These are phyloP conservation scores for Sinapis alba DNA, from an alignment of 441 rosid species.

Conservation along the genomic window DNA sequence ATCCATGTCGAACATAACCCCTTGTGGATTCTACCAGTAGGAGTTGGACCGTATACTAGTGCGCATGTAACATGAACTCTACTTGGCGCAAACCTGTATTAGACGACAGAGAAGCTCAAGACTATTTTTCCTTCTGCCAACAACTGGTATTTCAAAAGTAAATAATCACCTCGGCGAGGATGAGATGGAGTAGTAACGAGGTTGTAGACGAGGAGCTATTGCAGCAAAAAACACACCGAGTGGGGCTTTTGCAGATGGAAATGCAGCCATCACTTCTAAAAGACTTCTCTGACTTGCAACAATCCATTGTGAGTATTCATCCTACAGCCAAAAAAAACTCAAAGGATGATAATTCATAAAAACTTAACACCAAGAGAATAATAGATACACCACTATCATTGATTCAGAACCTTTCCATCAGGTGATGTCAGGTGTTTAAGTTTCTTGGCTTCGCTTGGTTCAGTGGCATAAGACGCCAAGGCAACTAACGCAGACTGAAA, in stretches of 20 bases:
- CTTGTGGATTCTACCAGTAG: conserved; percentile 85
- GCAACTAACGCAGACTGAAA: conserved; percentile 79
- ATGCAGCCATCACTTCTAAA: conserved; percentile 90
- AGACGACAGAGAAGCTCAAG: background rate
- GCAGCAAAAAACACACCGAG: conserved; percentile 94
- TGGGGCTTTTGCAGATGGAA: conserved; percentile 85
- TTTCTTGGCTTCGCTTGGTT: conserved; percentile 70
- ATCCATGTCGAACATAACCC: conserved; percentile 97
- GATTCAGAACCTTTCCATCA: conserved; percentile 67
- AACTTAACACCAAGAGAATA: conserved; percentile 11
- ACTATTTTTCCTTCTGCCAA: conserved; percentile 11
- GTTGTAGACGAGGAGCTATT: conserved; percentile 85
- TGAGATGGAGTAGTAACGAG: conserved; percentile 93
- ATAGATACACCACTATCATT: background rate
- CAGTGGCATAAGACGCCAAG: conserved; percentile 85
- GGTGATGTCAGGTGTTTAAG: conserved; percentile 73
- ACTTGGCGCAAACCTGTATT: conserved; percentile 58
- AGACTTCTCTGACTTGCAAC: conserved; percentile 91
- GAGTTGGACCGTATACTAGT: conserved; percentile 75
- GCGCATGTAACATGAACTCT: conserved; percentile 92
- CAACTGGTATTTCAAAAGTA: background rate
- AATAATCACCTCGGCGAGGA: conserved; percentile 79
- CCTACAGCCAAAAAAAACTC: conserved; percentile 44
- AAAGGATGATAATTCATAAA: background rate
- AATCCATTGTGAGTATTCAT: conserved; percentile 83